Evolutionary conservation across 2,329 filamentous ascomycete species (phyloP).

Genomic region (Fusarium napiforme): DNA sequence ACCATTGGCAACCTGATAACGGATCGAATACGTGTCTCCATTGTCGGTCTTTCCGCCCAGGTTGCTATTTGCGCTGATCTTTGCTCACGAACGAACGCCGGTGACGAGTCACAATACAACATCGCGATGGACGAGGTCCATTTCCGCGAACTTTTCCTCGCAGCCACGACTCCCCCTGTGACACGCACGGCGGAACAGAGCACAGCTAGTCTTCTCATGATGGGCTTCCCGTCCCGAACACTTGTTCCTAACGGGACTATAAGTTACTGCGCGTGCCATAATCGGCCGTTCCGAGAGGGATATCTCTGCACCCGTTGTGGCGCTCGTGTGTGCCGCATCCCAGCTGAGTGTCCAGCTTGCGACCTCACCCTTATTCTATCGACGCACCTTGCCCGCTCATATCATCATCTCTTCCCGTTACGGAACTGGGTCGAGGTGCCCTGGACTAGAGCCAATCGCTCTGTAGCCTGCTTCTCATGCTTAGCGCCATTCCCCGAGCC

Average conservation of each 20-base stretch:
- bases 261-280: constrained; percentile 92
- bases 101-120: constrained; percentile 79
- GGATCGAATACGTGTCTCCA: constrained; percentile 86
- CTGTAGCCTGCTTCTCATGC: constrained; percentile 81
- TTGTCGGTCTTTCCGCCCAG: constrained; percentile 91
- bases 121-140: constrained; percentile 82
- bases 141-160: constrained; percentile 89
- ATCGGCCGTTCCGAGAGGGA: constrained; percentile 81
- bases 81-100: constrained; percentile 86
- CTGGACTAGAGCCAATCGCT: constrained; percentile 76
- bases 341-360: constrained; percentile 91
- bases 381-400: constrained; percentile 91
- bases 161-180: constrained; percentile 87
- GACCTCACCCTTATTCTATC: constrained; percentile 92
- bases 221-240: constrained; percentile 94
- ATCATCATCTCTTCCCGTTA: constrained; percentile 91
- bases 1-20: constrained; percentile 82
- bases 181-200: constrained; percentile 72
- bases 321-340: constrained; percentile 88
- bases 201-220: constrained; percentile 82
- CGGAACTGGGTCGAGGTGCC: constrained; percentile 91
- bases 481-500: constrained; percentile 74
- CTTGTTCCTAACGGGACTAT: constrained; percentile 73
- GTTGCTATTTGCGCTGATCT: constrained; percentile 93
- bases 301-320: constrained; percentile 92